phyloP scores from a whole-genome alignment of 768 basidiomycete species.

The Galerina sulciceps region DNA sequence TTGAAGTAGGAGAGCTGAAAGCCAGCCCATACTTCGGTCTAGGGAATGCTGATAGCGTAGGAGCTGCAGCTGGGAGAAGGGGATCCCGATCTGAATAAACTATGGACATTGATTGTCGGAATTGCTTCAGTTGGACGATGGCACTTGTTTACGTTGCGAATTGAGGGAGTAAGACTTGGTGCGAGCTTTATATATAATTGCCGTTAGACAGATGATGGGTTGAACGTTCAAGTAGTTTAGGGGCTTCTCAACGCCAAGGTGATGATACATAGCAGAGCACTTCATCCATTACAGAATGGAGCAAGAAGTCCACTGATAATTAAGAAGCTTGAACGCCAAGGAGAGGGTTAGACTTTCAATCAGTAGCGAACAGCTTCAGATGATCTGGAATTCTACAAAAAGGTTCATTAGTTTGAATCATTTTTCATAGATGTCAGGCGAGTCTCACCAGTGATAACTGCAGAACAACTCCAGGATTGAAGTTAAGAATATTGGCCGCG shows the following conservation, averaged over 20 bases:
- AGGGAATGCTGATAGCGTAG: conserved; percentile 5
- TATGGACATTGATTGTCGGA: conserved; percentile 8
- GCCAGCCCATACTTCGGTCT: conserved; percentile 18
- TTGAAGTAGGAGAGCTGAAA: conserved; percentile 14
- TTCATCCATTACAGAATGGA: conserved; percentile 6
- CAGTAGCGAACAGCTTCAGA: too few species aligned
- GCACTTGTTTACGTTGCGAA: neutral
- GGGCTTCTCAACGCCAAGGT: conserved; percentile 9
- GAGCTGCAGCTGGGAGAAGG: conserved; percentile 11
- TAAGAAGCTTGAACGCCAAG: conserved; percentile 1
- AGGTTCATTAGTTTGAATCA: too few species aligned
- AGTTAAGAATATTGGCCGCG: too few species aligned
- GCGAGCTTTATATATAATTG: neutral
- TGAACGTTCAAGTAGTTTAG: neutral
- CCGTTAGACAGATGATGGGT: neutral
- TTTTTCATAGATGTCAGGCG: too few species aligned
- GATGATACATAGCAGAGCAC: neutral
- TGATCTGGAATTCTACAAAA: too few species aligned
- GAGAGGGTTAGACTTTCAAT: too few species aligned
- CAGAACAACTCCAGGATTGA: too few species aligned
- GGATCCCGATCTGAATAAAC: conserved; percentile 19
- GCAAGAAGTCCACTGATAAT: neutral
- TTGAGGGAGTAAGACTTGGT: neutral
- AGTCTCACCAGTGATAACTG: too few species aligned
- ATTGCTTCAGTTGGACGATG: neutral